Evolutionary conservation across 805 yeast genomes (phyloP), one percentile per base, ranked within the genome.

Genomic region (Yarrowia phangngaensis): DNA sequence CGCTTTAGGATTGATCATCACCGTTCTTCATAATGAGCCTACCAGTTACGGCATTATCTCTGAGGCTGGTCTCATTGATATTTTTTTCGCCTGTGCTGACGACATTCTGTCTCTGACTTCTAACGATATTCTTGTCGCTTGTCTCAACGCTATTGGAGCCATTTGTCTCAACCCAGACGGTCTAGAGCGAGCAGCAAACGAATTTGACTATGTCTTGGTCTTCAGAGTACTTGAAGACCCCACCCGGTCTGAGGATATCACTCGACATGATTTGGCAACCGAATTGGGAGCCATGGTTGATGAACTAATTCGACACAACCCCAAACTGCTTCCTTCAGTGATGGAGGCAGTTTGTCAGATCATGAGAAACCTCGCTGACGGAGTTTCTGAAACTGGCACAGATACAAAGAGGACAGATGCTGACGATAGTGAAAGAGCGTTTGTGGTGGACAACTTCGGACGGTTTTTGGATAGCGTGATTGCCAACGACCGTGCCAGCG

Each of bases 21-120:
- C 74, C 9, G 84, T 87, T 52, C 79, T 89, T 20, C 90, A 89
- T 60, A 84, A 82, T 55, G 97, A 90, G 58, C 96, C 97, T 7
- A 87, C 96, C 0, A 85, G 95, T 3, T 89, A 74, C 58, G 73
- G 83, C 2, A 80, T 89, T 31, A 70, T 89, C 55, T 80, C 77
- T 30, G 97, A 89, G 61, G 82, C 94, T 0, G 76, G 78, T 0
- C 77, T 84, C 1, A 77, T 89, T 27, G 82, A 82, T 36, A 68
- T 76, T 2, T 71, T 88, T 27, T 62, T 88, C 41, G 72, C 73
- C 8, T 72, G 79, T 38, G 81, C 82, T 58, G 72, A 71, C 11
- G 58, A 61, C 0, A 72, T 83, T 16, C 67, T 86, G 51, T 69
- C 76, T n/a, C 40, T 49, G 9, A 81, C 81, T 4, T 72, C 80